Percentiles rank a stretch among this genome's conserved stretches.
Conservation (phyloP, 805 yeast genomes). For the Candida peoriensis region DNA sequence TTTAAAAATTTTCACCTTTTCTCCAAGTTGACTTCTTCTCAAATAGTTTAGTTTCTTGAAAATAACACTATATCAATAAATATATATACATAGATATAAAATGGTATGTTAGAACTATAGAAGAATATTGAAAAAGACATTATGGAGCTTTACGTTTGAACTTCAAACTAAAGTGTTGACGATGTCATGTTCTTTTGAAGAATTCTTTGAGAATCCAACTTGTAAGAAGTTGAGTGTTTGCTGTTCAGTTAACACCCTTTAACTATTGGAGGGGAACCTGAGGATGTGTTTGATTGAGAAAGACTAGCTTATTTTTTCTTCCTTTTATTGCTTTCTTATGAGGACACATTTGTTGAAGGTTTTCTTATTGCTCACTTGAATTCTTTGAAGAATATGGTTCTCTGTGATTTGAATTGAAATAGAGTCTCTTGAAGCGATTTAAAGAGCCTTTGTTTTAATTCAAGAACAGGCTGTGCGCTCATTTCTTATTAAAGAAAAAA, state of each 20-base stretch:
- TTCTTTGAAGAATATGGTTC: too few relatives aligned
- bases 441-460: too few relatives aligned
- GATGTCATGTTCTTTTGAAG: slow-evolving; percentile 1
- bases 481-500: too few relatives aligned
- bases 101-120: too few relatives aligned
- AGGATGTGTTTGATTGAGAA: not conserved
- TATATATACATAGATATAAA: too few relatives aligned
- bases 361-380: not conserved
- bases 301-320: not conserved
- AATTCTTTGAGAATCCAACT: not conserved
- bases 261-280: not conserved
- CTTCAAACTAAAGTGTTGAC: not conserved
- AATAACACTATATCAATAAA: too few relatives aligned
- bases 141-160: not conserved
- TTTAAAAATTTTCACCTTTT: too few relatives aligned
- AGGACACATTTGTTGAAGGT: not conserved
- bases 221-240: not conserved
- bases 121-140: slow-evolving; percentile 1
- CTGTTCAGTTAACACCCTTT: not conserved
- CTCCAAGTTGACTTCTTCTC: too few relatives aligned
- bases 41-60: too few relatives aligned
- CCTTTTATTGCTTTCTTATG: not conserved
- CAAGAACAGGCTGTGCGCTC: too few relatives aligned
- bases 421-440: too few relatives aligned
- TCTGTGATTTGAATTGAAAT: too few relatives aligned